A percentile compares a stretch with the other conserved stretches of the same genome.
phyloP scores from a whole-genome alignment of 2,329 filamentous ascomycete species.

The Aspergillus sp. region DNA sequence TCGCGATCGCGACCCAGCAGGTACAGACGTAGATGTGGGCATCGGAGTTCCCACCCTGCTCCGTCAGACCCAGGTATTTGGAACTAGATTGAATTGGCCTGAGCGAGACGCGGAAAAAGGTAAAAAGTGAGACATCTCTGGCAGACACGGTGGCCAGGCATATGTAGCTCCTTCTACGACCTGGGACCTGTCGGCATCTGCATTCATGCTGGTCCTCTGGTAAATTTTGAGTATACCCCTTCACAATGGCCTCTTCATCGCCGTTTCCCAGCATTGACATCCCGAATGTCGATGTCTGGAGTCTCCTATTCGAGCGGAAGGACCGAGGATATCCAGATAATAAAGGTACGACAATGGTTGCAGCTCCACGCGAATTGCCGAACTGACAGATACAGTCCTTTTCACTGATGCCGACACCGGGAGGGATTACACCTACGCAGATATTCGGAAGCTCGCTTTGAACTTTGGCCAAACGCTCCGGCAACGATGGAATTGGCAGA shows the following conservation, averaged over 20 bases:
- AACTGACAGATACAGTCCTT: conserved; percentile 4
- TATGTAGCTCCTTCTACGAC: too few species aligned
- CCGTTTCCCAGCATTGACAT: conserved; percentile 8
- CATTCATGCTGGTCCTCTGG: not conserved
- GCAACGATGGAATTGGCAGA: conserved; percentile 10
- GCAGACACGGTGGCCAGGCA: too few species aligned
- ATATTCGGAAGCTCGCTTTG: conserved; percentile 5
- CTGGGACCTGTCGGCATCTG: not conserved
- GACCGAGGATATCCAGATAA: conserved; percentile 4
- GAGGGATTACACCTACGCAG: conserved; percentile 5
- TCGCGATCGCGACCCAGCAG: not conserved
- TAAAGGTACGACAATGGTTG: conserved; percentile 2
- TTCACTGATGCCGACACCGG: conserved; percentile 4
- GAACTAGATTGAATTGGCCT: not conserved
- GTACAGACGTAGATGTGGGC: not conserved
- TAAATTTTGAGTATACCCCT: not conserved
- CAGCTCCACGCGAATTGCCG: not conserved
- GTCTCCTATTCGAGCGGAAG: conserved; percentile 8
- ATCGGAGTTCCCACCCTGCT: not conserved
- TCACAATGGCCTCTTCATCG: not conserved
- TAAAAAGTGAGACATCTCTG: too few species aligned
- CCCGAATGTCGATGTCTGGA: conserved; percentile 9
- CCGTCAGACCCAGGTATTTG: not conserved
- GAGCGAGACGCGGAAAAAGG: not conserved
- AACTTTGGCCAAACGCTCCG: conserved; percentile 7